Evolutionary conservation across 179 eudicot genomes (phyloP), one percentile per base, ranked within the genome.

Genomic region (Gypsophila paniculata): DNA sequence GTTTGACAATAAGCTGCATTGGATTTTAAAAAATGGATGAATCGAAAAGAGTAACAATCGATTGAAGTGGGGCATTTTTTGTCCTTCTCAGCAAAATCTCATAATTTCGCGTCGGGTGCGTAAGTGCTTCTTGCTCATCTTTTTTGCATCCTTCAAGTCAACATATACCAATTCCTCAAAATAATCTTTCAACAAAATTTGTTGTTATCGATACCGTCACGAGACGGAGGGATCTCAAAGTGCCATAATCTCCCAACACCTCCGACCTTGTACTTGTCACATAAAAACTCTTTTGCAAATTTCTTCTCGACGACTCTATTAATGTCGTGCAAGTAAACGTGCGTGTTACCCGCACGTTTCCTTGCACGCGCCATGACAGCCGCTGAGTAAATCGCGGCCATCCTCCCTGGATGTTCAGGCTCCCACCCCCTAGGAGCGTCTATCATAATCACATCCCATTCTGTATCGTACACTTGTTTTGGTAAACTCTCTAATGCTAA

Each of bases 391-490:
- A 91, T 89, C 2, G 90, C 89, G 2, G 84, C 85, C 96, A 90
- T 90, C 80, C 97, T 68, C 65, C 94, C 94, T 0, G 94, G 94
- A 10, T 83, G 84, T 18, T 74, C 83, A 0, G 77, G 65, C 32
- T 68, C 77, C 69, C 85, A 87, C 14, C 89, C 91, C 18, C 79
- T 74, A 11, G 94, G 94, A 32, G 90, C 91, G 69, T 91, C 94
- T 0, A 91, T 58, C 94, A 89, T 85, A 13, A 91, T 89, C 71
- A 87, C 70, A 58, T 90, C 96, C 94, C 96, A 90, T 67, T 90
- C 88, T 19, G 58, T 81, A 21, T 80, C 83, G 26, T 86, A 90
- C 51, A 88, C 88, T 69, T 84, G 85, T 13, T 87, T 81, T 44
- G 91, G 88, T 59, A 90, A 68, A 53, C 62, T 68, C 57, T 79